These are phyloP conservation scores for Didymella exigua DNA, from an alignment of 2,329 filamentous ascomycete genomes.

Conservation along the genomic window DNA sequence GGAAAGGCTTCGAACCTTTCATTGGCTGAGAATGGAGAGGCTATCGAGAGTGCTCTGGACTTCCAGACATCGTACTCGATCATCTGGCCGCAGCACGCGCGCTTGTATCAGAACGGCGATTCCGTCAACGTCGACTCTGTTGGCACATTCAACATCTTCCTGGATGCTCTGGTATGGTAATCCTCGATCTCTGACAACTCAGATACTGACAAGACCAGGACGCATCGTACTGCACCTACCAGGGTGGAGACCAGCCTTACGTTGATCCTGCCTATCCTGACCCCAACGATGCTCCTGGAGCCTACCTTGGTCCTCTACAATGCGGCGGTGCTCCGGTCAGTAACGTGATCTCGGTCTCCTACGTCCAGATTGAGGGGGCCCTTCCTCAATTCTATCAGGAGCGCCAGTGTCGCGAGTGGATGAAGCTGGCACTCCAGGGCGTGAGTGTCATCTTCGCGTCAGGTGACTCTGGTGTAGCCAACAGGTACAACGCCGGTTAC, in stretches of 20 bases:
- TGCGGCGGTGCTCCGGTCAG: slow-evolving; percentile 52
- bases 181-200: neutral
- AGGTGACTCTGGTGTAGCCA: slow-evolving; percentile 48
- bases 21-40: slow-evolving; percentile 45
- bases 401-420: slow-evolving; percentile 55
- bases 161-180: slow-evolving; percentile 22
- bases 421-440: slow-evolving; percentile 53
- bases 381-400: slow-evolving; percentile 56
- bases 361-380: slow-evolving; percentile 60
- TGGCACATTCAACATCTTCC: slow-evolving; percentile 25
- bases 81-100: slow-evolving; percentile 25
- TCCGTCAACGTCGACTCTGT: slow-evolving; percentile 22
- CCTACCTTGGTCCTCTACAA: slow-evolving; percentile 40
- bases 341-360: slow-evolving; percentile 60
- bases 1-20: slow-evolving; percentile 50
- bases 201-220: slow-evolving; percentile 6
- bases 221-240: slow-evolving; percentile 28
- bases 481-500: slow-evolving; percentile 20
- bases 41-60: slow-evolving; percentile 24
- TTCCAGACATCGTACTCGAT: slow-evolving; percentile 27
- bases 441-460: slow-evolving; percentile 57
- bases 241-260: slow-evolving; percentile 24
- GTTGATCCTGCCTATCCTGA: slow-evolving; percentile 22
- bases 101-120: slow-evolving; percentile 25
- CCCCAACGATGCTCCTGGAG: slow-evolving; percentile 22